phyloP scores from a whole-genome alignment of 495 filamentous ascomycete genomes.

The Talaromyces adpressus region DNA sequence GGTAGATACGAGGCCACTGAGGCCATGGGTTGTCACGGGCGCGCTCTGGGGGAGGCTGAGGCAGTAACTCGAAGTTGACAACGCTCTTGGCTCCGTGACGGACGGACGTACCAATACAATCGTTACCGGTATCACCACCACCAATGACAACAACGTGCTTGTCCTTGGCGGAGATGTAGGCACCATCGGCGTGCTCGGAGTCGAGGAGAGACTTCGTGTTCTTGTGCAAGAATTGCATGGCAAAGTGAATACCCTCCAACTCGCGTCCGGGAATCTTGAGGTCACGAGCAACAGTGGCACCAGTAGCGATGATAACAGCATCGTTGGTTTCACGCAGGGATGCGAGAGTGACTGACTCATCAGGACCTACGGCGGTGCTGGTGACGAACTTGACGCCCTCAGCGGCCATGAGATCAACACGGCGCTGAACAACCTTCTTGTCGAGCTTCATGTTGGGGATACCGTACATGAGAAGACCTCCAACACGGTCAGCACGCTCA shows the following conservation, averaged over 20 bases:
- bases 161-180: conserved; percentile 94
- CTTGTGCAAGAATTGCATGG: conserved; percentile 97
- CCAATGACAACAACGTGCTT: conserved; percentile 98
- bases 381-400: conserved; percentile 86
- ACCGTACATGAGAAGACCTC: conserved; percentile 96
- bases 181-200: conserved; percentile 75
- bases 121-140: conserved; percentile 97
- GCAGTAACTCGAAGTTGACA: conserved; percentile 95
- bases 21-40: conserved; percentile 98
- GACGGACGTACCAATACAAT: conserved; percentile 98
- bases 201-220: conserved; percentile 99
- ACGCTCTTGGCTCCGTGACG: conserved; percentile 96
- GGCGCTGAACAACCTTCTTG: conserved; percentile 94
- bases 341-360: conserved; percentile 57
- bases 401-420: conserved; percentile 90
- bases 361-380: conserved; percentile 70
- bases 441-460: conserved; percentile 99
- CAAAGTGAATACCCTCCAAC: conserved; percentile 91
- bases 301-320: conserved; percentile 92
- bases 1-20: conserved; percentile 98
- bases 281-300: conserved; percentile 93
- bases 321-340: conserved; percentile 73
- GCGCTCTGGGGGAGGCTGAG: conserved; percentile 89
- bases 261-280: conserved; percentile 88
- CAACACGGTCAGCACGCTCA: conserved; percentile 88